A percentile compares a stretch with the other conserved stretches of the same genome.
Evolutionary conservation across 805 yeast genomes (phyloP).

Genomic region (Starmerella apis): DNA sequence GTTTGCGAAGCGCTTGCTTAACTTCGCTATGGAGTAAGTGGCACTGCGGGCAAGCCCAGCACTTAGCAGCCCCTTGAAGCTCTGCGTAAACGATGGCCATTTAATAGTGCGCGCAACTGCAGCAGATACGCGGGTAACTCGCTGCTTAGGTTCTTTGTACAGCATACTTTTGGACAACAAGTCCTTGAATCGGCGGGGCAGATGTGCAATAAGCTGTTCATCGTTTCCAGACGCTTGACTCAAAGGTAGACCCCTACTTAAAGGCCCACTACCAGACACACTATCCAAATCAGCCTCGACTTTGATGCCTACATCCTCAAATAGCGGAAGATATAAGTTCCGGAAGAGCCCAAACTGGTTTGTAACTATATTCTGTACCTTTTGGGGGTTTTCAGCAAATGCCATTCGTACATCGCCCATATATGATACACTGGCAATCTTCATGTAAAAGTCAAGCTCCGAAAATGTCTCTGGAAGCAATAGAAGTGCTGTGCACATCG

Average conservation of each 20-base stretch:
- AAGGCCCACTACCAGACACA: constrained; percentile 22
- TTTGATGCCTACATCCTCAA: constrained; percentile 37
- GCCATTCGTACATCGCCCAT: constrained; percentile 81
- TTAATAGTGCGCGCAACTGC: constrained; percentile 49
- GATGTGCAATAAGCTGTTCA: constrained; percentile 36
- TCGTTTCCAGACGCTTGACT: constrained; percentile 31
- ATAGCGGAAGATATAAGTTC: constrained; percentile 59
- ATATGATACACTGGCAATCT: constrained; percentile 72
- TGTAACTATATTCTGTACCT: constrained; percentile 71
- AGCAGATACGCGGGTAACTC: constrained; percentile 33
- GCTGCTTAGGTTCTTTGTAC: constrained; percentile 13
- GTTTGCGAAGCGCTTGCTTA: constrained; percentile 22
- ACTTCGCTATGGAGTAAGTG: constrained; percentile 23
- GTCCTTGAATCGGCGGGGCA: constrained; percentile 44
- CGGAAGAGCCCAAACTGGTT: constrained; percentile 65
- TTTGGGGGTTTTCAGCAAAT: constrained; percentile 85
- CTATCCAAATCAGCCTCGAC: constrained; percentile 12
- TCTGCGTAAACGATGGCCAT: constrained; percentile 63
- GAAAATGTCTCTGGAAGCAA: constrained; percentile 41
- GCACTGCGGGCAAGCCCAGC: constrained; percentile 47
- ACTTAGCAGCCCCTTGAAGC: constrained; percentile 71
- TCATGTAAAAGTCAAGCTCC: constrained; percentile 59
- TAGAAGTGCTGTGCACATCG: constrained; percentile 57
- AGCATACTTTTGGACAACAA: constrained; percentile 31
- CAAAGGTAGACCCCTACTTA: constrained; percentile 28